phyloP scores from a whole-genome alignment of 169 alveolate genomes.

The Plasmodium sp. region DNA sequence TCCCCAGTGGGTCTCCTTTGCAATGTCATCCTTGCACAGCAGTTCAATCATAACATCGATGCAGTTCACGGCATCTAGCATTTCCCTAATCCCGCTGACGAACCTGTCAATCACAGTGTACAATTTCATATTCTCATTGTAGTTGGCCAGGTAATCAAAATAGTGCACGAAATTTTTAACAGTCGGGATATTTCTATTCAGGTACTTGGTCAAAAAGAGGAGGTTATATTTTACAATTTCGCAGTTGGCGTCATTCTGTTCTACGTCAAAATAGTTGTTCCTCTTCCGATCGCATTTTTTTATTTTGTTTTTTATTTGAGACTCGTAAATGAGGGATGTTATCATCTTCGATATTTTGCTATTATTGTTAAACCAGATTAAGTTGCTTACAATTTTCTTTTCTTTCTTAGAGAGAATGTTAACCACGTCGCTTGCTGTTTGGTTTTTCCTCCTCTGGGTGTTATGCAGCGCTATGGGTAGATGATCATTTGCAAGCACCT shows the following conservation, averaged over 20 bases:
- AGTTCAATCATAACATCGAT: slow-evolving; percentile 46
- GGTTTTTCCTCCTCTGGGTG: background rate
- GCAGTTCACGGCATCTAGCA: slow-evolving; percentile 28
- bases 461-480: background rate
- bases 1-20: background rate
- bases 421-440: background rate
- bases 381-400: slow-evolving; percentile 53
- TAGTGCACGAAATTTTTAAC: slow-evolving; percentile 75
- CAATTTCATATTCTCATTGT: slow-evolving; percentile 65
- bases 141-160: slow-evolving; percentile 67
- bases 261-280: slow-evolving; percentile 56
- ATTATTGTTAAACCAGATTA: slow-evolving; percentile 74
- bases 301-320: slow-evolving; percentile 60
- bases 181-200: slow-evolving; percentile 59
- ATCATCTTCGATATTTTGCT: slow-evolving; percentile 49
- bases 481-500: background rate
- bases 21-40: slow-evolving; percentile 38
- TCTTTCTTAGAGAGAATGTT: slow-evolving; percentile 51
- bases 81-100: slow-evolving; percentile 51
- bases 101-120: slow-evolving; percentile 67
- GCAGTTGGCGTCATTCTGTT: slow-evolving; percentile 32
- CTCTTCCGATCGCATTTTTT: slow-evolving; percentile 17
- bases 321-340: slow-evolving; percentile 51
- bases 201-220: slow-evolving; percentile 47
- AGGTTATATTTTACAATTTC: slow-evolving; percentile 65